Evolutionary conservation across 1,284 basidiomycete species (phyloP).

Genomic region (Naganishia sp.): DNA sequence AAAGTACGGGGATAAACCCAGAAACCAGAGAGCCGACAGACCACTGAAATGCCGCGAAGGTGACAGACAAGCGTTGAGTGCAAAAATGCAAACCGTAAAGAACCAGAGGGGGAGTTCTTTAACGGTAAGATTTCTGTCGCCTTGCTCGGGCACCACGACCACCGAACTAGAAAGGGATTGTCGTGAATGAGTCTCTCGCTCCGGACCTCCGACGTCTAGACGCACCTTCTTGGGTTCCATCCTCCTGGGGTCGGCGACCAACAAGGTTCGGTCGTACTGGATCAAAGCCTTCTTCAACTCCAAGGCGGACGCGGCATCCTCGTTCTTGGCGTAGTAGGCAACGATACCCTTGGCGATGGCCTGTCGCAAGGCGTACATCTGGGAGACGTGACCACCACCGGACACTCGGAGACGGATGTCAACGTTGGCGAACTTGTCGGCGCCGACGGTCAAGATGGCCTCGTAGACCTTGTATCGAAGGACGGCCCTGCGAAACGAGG

Average conservation of each 20-base stretch:
- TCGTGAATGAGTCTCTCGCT: not conserved
- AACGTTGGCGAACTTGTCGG: constrained; percentile 77
- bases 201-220: constrained; percentile 8
- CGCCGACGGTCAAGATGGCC: constrained; percentile 83
- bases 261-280: constrained; percentile 87
- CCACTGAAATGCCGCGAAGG: constrained; percentile 13
- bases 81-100: constrained; percentile 28
- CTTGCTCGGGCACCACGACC: constrained; percentile 93
- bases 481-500: constrained; percentile 62
- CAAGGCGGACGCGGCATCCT: constrained; percentile 95
- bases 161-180: constrained; percentile 64
- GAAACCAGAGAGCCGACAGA: not conserved
- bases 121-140: constrained; percentile 97
- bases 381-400: constrained; percentile 99
- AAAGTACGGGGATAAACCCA: not conserved
- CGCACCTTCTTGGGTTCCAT: constrained; percentile 94
- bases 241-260: constrained; percentile 98
- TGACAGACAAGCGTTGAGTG: constrained; percentile 3
- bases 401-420: constrained; percentile 98
- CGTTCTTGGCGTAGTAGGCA: constrained; percentile 96
- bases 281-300: constrained; percentile 96
- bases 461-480: constrained; percentile 99
- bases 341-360: constrained; percentile 98
- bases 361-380: constrained; percentile 98
- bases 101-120: constrained; percentile 52